Percentiles rank a stretch among this genome's conserved stretches.
Conservation (phyloP, 768 basidiomycete genomes). For the Multifurca ochricompacta region DNA sequence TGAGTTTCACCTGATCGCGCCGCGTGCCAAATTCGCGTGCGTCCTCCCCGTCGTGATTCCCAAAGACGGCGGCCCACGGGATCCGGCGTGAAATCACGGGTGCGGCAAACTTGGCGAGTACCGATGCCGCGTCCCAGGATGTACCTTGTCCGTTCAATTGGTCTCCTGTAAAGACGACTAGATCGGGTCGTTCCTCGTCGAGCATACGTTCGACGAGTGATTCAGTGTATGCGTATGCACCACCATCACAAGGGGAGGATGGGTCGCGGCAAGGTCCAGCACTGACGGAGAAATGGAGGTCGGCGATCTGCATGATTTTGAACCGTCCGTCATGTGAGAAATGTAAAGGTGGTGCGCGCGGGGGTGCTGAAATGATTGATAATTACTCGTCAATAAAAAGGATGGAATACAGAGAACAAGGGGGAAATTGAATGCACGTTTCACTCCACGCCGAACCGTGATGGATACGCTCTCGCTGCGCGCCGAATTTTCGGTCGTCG, state of each 20-base stretch:
- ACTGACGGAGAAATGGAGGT: slow-evolving; percentile 86
- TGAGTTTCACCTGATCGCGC: slow-evolving; percentile 56
- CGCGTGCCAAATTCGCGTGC: slow-evolving; percentile 38
- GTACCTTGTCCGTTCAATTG: slow-evolving; percentile 89
- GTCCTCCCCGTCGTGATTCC: slow-evolving; percentile 86
- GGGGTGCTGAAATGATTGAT: slow-evolving; percentile 53
- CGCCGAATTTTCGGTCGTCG: slow-evolving; percentile 37
- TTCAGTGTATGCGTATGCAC: slow-evolving; percentile 75
- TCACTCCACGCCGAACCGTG: slow-evolving; percentile 65
- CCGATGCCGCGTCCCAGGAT: slow-evolving; percentile 82
- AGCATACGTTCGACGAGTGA: slow-evolving; percentile 63
- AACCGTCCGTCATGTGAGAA: slow-evolving; percentile 80
- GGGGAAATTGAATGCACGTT: too few relatives aligned
- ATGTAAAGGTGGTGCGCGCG: slow-evolving; percentile 68
- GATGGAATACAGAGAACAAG: too few relatives aligned
- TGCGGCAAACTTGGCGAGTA: slow-evolving; percentile 81
- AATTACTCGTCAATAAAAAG: slow-evolving; percentile 4
- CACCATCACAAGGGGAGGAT: slow-evolving; percentile 37
- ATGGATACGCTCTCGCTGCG: slow-evolving; percentile 50
- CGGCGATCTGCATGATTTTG: slow-evolving; percentile 86
- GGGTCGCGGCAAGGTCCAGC: slow-evolving; percentile 75
- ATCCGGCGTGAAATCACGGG: slow-evolving; percentile 68
- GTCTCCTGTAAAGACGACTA: slow-evolving; percentile 91
- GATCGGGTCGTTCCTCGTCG: slow-evolving; percentile 76
- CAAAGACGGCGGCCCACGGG: slow-evolving; percentile 90